Conservation (phyloP, 108 stramenopile species). For the Mediolabrus comicus region DNA sequence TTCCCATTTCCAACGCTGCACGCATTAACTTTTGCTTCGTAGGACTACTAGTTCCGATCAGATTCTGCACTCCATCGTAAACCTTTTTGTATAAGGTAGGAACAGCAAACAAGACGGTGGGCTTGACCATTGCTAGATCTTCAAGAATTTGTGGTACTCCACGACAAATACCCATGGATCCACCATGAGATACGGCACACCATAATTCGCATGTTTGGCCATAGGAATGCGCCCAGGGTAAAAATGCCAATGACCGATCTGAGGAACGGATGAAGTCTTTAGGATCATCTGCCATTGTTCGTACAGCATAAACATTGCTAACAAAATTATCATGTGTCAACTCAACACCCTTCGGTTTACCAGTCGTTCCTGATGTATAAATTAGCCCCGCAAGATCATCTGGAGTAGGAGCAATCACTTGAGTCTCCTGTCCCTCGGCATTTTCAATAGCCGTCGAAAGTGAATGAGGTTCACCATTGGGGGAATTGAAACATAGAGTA, state of each 20-base stretch:
- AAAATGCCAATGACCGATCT: conserved; percentile 89
- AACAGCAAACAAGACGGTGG: conserved; percentile 88
- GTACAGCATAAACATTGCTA: conserved; percentile 74
- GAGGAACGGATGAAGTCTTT: conserved; percentile 71
- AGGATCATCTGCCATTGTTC: conserved; percentile 77
- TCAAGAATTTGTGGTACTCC: conserved; percentile 81
- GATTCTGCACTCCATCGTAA: conserved; percentile 93
- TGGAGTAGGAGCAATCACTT: conserved; percentile 64
- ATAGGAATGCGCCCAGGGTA: conserved; percentile 97
- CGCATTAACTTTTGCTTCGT: conserved; percentile 76
- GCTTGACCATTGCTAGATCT: conserved; percentile 80
- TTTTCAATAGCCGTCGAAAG: conserved; percentile 63
- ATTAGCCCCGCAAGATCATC: conserved; percentile 92
- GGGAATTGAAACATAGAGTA: conserved; percentile 73
- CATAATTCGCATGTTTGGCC: conserved; percentile 93
- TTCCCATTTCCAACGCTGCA: conserved; percentile 72
- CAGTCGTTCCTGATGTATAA: conserved; percentile 97
- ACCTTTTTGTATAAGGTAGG: conserved; percentile 96
- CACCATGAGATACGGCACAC: conserved; percentile 84
- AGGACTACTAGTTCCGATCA: conserved; percentile 74
- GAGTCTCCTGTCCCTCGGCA: conserved; percentile 33
- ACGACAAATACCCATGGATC: conserved; percentile 83
- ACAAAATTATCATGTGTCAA: conserved; percentile 88
- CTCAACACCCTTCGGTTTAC: conserved; percentile 96
- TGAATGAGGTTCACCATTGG: conserved; percentile 71